These are phyloP conservation scores for Powellomyces hirtus DNA, from an alignment of 192 early-diverging fungal species.

Conservation along the genomic window DNA sequence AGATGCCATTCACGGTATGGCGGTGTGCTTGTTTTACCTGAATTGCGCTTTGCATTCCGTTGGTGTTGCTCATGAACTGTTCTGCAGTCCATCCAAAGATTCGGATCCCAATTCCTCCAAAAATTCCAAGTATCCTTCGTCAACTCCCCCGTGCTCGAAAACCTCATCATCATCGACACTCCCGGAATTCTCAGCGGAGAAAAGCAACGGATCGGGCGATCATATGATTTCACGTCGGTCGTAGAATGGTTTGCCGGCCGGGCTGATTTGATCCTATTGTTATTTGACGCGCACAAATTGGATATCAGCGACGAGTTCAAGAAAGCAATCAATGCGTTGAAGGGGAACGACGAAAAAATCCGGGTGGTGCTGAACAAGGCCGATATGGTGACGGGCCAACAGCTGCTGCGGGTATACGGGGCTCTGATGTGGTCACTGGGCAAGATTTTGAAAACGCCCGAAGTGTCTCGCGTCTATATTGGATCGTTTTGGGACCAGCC, in stretches of 20 bases:
- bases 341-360: slow-evolving; percentile 85
- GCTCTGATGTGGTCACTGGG: slow-evolving; percentile 93
- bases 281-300: slow-evolving; percentile 89
- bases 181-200: slow-evolving; percentile 86
- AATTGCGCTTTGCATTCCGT: slow-evolving; percentile 9
- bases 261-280: slow-evolving; percentile 74
- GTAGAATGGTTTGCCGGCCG: slow-evolving; percentile 87
- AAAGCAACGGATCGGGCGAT: slow-evolving; percentile 77
- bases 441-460: slow-evolving; percentile 82
- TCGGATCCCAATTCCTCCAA: slow-evolving; percentile 76
- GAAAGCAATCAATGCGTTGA: slow-evolving; percentile 68
- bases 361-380: slow-evolving; percentile 85
- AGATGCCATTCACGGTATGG: slow-evolving; percentile 71
- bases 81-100: slow-evolving; percentile 65
- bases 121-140: slow-evolving; percentile 85
- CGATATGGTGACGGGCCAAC: slow-evolving; percentile 81
- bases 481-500: slow-evolving; percentile 76
- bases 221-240: slow-evolving; percentile 77
- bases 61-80: background rate
- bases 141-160: slow-evolving; percentile 69
- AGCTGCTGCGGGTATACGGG: slow-evolving; percentile 85
- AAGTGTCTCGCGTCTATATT: slow-evolving; percentile 80
- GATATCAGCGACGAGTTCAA: slow-evolving; percentile 92
- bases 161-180: slow-evolving; percentile 87
- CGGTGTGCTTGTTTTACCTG: no score